Evolutionary conservation across 768 basidiomycete species (phyloP).

Genomic region (Suillus subluteus): DNA sequence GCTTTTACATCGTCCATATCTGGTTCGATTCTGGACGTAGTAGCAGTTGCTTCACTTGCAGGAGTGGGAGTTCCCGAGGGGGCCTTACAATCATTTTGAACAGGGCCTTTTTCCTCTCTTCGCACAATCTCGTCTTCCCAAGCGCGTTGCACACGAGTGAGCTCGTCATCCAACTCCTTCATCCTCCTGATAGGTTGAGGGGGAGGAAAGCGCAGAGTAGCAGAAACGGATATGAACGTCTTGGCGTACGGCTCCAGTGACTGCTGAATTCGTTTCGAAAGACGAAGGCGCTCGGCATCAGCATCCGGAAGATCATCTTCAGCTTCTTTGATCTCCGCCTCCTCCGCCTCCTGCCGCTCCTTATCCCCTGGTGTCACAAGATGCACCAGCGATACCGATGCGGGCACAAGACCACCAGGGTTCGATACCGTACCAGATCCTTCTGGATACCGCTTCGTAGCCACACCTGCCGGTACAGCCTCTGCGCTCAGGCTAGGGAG

Average conservation of each 20-base stretch:
- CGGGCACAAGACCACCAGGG: slow-evolving; percentile 18
- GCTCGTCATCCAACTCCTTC: slow-evolving; percentile 83
- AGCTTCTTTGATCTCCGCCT: slow-evolving; percentile 30
- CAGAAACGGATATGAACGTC: slow-evolving; percentile 93
- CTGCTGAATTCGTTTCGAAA: slow-evolving; percentile 78
- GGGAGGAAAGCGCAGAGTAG: slow-evolving; percentile 89
- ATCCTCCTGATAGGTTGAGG: slow-evolving; percentile 87
- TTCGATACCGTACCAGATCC: slow-evolving; percentile 25
- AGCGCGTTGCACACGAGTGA: slow-evolving; percentile 67
- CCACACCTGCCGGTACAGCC: slow-evolving; percentile 55
- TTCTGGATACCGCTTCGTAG: slow-evolving; percentile 22
- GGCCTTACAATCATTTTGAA: slow-evolving; percentile 18
- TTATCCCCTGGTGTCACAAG: slow-evolving; percentile 23
- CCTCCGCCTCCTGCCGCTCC: slow-evolving; percentile 19
- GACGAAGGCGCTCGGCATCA: slow-evolving; percentile 68
- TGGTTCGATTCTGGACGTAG: slow-evolving; percentile 16
- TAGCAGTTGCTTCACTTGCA: slow-evolving; percentile 25
- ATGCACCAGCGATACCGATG: slow-evolving; percentile 30
- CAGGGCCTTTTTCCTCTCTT: slow-evolving; percentile 64
- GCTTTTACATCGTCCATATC: slow-evolving; percentile 60
- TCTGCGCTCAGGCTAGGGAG: slow-evolving; percentile 67
- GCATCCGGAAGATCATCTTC: slow-evolving; percentile 63
- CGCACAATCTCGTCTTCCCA: slow-evolving; percentile 90
- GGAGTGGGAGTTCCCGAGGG: slow-evolving; percentile 34
- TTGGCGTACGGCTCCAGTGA: slow-evolving; percentile 82